Evolutionary conservation across 768 basidiomycete genomes (phyloP).

Genomic region (Lentinula aciculospora): DNA sequence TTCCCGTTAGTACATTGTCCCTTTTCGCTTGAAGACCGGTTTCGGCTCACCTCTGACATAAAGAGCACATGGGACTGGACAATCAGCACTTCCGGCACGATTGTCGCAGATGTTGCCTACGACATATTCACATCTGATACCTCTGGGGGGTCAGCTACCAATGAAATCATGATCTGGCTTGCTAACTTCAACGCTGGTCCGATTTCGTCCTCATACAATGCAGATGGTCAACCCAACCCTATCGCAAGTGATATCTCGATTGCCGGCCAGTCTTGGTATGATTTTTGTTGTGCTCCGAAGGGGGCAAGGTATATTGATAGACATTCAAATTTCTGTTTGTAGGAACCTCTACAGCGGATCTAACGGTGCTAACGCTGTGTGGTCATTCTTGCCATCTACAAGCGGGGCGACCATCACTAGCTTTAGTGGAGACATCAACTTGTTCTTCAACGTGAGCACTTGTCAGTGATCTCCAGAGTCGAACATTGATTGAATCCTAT

Average conservation of each 20-base stretch:
- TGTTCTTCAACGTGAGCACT: neutral
- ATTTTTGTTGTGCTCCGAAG: neutral
- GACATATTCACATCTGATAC: constrained; percentile 57
- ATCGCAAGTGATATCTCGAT: constrained; percentile 37
- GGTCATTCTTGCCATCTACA: neutral
- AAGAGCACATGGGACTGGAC: constrained; percentile 57
- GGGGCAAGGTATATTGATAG: neutral
- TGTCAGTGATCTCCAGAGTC: constrained; percentile 47
- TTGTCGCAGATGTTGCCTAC: constrained; percentile 54
- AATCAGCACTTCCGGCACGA: constrained; percentile 30
- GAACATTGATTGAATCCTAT: constrained; percentile 45
- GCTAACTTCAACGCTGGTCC: constrained; percentile 53
- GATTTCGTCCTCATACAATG: constrained; percentile 44
- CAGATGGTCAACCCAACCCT: constrained; percentile 40
- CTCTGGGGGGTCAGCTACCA: constrained; percentile 40
- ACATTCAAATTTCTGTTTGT: constrained; percentile 14
- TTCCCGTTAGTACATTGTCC: constrained; percentile 42
- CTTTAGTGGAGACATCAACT: constrained; percentile 4
- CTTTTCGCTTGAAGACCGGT: neutral
- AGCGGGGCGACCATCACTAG: constrained; percentile 22
- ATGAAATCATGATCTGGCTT: constrained; percentile 64
- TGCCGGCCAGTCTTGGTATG: constrained; percentile 45
- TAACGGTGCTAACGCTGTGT: constrained; percentile 3
- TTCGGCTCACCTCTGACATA: neutral
- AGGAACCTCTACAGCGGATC: constrained; percentile 6